Conservation (phyloP, 768 basidiomycete genomes). For the Strobilomyces echinocephalus region DNA sequence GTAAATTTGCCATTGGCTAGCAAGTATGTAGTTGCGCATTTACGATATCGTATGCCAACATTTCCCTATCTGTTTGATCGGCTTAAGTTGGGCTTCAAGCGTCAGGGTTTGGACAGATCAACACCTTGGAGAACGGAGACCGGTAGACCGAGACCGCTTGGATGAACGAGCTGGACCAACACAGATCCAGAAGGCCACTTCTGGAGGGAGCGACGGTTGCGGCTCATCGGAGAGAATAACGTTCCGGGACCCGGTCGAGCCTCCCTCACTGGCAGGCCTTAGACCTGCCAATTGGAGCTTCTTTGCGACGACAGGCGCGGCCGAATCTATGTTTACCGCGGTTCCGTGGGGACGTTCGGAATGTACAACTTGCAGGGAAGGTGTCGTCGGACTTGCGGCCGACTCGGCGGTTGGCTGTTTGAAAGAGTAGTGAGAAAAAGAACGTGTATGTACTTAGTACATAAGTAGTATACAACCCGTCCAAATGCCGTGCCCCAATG, state of each 20-base stretch:
- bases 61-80: constrained; percentile 8
- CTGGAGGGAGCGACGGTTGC: neutral
- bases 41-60: neutral
- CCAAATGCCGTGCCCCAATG: too few relatives aligned
- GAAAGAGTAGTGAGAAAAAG: too few relatives aligned
- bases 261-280: too few relatives aligned
- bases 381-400: neutral
- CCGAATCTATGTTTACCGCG: neutral
- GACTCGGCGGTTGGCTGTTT: too few relatives aligned
- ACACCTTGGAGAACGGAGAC: neutral
- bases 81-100: neutral
- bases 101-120: neutral
- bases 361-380: neutral
- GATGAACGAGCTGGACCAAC: neutral
- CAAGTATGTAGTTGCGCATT: neutral
- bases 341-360: neutral
- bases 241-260: neutral
- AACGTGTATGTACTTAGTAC: too few relatives aligned
- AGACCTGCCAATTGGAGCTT: neutral
- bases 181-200: neutral
- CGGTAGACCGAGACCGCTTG: too few relatives aligned
- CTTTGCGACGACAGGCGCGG: neutral
- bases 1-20: constrained; percentile 23
- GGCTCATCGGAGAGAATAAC: neutral
- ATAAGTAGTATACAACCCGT: too few relatives aligned